Percentiles rank a stretch among this genome's conserved stretches.
Conservation (phyloP, 208 protist species). For the Crithidia brevicula region DNA sequence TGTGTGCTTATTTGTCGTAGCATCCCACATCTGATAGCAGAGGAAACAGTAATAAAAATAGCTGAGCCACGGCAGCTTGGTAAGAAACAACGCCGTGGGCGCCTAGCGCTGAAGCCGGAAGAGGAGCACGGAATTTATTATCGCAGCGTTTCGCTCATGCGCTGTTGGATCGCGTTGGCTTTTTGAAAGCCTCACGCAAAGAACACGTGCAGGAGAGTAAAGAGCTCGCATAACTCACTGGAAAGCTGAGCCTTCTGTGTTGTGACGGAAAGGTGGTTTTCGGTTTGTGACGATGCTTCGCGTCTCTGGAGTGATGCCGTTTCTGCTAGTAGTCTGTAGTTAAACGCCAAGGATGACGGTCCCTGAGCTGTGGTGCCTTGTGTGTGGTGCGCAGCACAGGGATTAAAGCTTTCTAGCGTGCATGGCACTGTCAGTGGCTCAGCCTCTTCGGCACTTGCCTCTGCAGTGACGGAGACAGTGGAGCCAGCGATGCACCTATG, state of each 20-base stretch:
- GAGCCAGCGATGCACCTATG: not conserved
- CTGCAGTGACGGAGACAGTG: not conserved
- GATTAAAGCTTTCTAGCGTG: not conserved
- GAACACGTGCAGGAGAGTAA: constrained; percentile 68
- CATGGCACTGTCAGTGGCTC: constrained; percentile 26
- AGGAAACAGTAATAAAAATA: no score
- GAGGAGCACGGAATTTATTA: no score
- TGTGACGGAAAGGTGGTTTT: not conserved
- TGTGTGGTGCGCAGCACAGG: not conserved
- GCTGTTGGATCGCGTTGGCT: not conserved
- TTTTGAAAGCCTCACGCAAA: constrained; percentile 49
- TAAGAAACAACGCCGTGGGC: no score
- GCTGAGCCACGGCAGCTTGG: no score
- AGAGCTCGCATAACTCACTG: constrained; percentile 57
- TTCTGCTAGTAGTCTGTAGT: not conserved
- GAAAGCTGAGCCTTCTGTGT: constrained; percentile 32
- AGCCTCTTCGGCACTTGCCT: not conserved
- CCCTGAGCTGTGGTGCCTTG: not conserved
- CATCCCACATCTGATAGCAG: no score
- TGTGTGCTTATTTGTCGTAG: no score
- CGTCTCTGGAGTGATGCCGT: not conserved
- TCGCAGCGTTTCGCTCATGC: no score
- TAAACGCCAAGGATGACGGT: not conserved
- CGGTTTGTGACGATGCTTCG: constrained; percentile 14
- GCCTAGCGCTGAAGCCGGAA: no score